phyloP scores from a whole-genome alignment of 2,329 filamentous ascomycete genomes.

The Coleophoma crateriformis region DNA sequence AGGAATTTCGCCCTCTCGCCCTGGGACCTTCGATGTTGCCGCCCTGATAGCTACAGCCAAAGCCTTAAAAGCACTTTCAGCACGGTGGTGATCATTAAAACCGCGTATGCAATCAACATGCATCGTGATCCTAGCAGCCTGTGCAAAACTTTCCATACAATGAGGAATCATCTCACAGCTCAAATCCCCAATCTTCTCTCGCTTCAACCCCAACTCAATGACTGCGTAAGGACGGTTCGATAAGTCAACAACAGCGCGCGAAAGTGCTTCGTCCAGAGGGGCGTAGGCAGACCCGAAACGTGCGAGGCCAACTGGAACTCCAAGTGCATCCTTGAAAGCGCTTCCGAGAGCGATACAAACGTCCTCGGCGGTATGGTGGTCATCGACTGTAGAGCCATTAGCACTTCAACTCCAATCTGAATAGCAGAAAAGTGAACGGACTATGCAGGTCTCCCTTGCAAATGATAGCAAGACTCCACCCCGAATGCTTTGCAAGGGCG shows the following conservation, averaged over 20 bases:
- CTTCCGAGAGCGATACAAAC: conserved; percentile 84
- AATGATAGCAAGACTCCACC: conserved; percentile 81
- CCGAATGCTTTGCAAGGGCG: conserved; percentile 89
- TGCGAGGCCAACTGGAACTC: conserved; percentile 72
- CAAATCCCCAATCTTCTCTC: conserved; percentile 91
- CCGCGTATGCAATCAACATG: conserved; percentile 91
- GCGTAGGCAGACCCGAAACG: conserved; percentile 90
- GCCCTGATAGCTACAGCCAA: conserved; percentile 78
- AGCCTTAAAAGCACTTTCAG: conserved; percentile 97
- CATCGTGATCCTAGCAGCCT: conserved; percentile 83
- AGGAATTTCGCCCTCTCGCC: conserved; percentile 85
- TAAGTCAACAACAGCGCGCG: conserved; percentile 88
- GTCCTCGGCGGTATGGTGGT: conserved; percentile 97
- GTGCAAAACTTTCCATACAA: conserved; percentile 89
- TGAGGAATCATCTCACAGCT: conserved; percentile 97
- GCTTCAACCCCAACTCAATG: conserved; percentile 74
- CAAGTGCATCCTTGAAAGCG: conserved; percentile 78
- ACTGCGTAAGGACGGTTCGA: conserved; percentile 87
- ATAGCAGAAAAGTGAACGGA: conserved; percentile 35
- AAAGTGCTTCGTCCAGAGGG: conserved; percentile 91
- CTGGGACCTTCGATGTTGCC: conserved; percentile 69
- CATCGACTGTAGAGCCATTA: conserved; percentile 62
- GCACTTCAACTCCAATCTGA: conserved; percentile 1
- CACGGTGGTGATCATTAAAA: conserved; percentile 91
- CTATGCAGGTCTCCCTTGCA: conserved; percentile 90